Percentiles rank a stretch among this genome's conserved stretches.
Evolutionary conservation across 169 alveolate species (phyloP).

Genomic region (Babesia bigemina): DNA sequence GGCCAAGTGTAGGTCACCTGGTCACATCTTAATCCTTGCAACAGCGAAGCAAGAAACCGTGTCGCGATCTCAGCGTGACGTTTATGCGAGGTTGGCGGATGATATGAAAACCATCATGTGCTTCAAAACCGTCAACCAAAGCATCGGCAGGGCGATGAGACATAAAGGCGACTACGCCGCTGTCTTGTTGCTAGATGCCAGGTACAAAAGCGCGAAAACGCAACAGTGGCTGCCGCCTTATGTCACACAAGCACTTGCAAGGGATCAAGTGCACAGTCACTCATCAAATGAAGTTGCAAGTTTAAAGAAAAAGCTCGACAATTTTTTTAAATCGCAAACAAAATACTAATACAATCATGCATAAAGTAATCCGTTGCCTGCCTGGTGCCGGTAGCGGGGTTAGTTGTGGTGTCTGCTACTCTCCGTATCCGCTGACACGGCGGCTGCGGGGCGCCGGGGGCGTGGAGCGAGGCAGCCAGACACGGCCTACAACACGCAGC

Average conservation of each 20-base stretch:
- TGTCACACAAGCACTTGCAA: neutral
- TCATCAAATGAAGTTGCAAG: too few species aligned
- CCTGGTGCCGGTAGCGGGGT: too few species aligned
- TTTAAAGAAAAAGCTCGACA: too few species aligned
- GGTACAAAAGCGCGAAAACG: conserved; percentile 57
- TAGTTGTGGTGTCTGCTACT: too few species aligned
- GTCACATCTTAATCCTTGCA: neutral
- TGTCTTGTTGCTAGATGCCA: conserved; percentile 87
- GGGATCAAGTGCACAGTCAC: neutral
- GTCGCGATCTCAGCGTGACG: conserved; percentile 3
- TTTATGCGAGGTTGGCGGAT: conserved; percentile 36
- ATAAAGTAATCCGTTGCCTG: too few species aligned
- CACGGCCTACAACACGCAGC: too few species aligned
- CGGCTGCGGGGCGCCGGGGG: too few species aligned
- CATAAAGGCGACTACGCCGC: conserved; percentile 94
- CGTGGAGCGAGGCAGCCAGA: too few species aligned
- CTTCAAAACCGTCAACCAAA: conserved; percentile 92
- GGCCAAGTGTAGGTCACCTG: neutral
- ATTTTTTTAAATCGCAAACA: too few species aligned
- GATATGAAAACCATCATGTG: conserved; percentile 83
- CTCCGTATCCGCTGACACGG: too few species aligned
- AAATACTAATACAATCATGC: too few species aligned
- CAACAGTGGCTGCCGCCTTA: neutral
- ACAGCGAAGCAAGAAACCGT: neutral
- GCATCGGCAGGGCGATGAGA: conserved; percentile 96